Evolutionary conservation across 139 green algal genomes (phyloP).

Genomic region (Nannochloris sp.): DNA sequence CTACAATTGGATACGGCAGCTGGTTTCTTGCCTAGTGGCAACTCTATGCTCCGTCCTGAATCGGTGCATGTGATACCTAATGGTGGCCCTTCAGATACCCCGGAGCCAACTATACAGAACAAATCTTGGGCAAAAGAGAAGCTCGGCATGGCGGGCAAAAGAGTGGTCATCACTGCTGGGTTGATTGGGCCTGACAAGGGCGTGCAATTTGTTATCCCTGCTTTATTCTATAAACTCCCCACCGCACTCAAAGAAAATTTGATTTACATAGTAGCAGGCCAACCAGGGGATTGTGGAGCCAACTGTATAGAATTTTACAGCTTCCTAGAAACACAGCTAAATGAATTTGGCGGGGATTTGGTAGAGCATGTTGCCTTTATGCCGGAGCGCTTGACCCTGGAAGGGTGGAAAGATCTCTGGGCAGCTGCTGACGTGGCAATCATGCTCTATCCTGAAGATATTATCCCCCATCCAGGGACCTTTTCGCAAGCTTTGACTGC

Average conservation of each 20-base stretch:
- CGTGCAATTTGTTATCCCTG: not conserved
- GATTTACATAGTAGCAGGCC: slow-evolving; percentile 3
- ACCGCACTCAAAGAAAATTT: not conserved
- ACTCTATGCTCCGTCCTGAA: not conserved
- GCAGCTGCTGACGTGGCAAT: not conserved
- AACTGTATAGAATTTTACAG: not conserved
- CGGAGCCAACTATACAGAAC: not conserved
- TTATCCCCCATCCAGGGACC: not conserved
- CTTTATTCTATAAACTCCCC: not conserved
- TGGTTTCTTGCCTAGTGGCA: not conserved
- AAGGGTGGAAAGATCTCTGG: not conserved
- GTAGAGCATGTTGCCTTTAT: not conserved
- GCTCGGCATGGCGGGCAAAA: slow-evolving; percentile 1
- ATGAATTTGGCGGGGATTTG: not conserved
- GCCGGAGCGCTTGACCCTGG: not conserved
- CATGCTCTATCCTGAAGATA: slow-evolving; percentile 2
- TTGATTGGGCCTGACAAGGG: slow-evolving; percentile 3
- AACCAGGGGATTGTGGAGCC: not conserved
- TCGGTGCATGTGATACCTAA: not conserved
- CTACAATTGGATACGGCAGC: slow-evolving; percentile 2
- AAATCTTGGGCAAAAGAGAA: not conserved
- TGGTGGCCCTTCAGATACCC: not conserved
- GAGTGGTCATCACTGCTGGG: not conserved
- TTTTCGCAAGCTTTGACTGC: slow-evolving; percentile 5
- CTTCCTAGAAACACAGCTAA: not conserved